Percentiles rank a stretch among this genome's conserved stretches.
Conservation (phyloP, 2,329 filamentous ascomycete genomes). For the Mycosphaerella sp. region DNA sequence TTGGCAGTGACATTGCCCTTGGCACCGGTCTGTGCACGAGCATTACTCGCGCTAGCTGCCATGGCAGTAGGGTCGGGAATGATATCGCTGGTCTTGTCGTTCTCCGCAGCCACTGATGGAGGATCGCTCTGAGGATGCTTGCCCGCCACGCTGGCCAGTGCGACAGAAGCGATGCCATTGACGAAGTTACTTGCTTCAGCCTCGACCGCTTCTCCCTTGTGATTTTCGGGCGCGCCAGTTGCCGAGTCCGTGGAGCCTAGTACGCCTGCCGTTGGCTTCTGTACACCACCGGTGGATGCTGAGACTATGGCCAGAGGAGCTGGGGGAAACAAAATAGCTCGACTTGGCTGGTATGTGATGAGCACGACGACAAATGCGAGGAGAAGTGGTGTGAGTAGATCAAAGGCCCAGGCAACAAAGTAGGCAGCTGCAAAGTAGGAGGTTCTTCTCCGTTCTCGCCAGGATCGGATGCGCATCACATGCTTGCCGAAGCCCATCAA, state of each 20-base stretch:
- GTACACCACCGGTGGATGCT: slow-evolving; percentile 61
- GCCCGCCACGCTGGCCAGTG: slow-evolving; percentile 67
- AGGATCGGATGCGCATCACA: slow-evolving; percentile 67
- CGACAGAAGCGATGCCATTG: slow-evolving; percentile 63
- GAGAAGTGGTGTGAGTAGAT: slow-evolving; percentile 61
- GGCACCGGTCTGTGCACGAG: slow-evolving; percentile 48
- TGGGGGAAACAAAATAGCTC: slow-evolving; percentile 64
- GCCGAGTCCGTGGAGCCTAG: slow-evolving; percentile 69
- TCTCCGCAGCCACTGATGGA: slow-evolving; percentile 38
- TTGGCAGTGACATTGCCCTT: slow-evolving; percentile 42
- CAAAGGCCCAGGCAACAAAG: slow-evolving; percentile 62
- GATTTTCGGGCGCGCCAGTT: slow-evolving; percentile 75
- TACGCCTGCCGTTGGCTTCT: slow-evolving; percentile 70
- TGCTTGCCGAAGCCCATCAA: slow-evolving; percentile 65
- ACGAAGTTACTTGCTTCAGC: slow-evolving; percentile 77
- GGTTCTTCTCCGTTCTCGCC: slow-evolving; percentile 66
- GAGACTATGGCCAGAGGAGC: slow-evolving; percentile 69
- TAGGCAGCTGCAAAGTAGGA: slow-evolving; percentile 58
- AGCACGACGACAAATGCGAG: slow-evolving; percentile 56
- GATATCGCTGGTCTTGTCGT: slow-evolving; percentile 40
- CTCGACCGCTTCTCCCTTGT: slow-evolving; percentile 77
- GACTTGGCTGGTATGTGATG: slow-evolving; percentile 57
- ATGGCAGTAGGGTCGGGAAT: slow-evolving; percentile 57
- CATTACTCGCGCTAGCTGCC: slow-evolving; percentile 49
- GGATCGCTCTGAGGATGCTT: slow-evolving; percentile 66